Conservation (phyloP, 192 early-diverging fungal species). For the Umbelopsis vinacea region DNA sequence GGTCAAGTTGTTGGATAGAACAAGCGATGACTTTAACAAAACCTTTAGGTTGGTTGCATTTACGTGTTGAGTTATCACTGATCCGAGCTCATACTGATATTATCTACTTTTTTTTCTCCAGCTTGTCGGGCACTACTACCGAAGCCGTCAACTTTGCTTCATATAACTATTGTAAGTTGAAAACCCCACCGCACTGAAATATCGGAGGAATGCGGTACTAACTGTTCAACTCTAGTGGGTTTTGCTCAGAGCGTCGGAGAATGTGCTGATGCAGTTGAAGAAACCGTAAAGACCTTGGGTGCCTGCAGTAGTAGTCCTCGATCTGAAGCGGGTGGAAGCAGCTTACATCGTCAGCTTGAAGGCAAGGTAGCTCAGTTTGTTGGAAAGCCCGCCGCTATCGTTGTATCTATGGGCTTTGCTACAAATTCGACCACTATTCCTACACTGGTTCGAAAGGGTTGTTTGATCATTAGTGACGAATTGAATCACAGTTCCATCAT, state of each 20-base stretch:
- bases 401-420: slow-evolving; percentile 96
- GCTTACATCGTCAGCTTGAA: slow-evolving; percentile 81
- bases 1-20: slow-evolving; percentile 84
- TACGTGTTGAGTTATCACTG: not conserved
- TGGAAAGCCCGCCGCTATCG: slow-evolving; percentile 83
- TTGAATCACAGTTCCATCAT: slow-evolving; percentile 95
- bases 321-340: slow-evolving; percentile 71
- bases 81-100: not conserved
- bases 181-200: too few relatives aligned
- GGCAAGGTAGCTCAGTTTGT: slow-evolving; percentile 87
- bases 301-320: slow-evolving; percentile 68
- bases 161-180: slow-evolving; percentile 81
- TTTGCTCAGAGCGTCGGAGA: slow-evolving; percentile 93
- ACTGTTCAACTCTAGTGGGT: slow-evolving; percentile 55
- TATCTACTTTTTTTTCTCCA: not conserved
- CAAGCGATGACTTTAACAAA: slow-evolving; percentile 82
- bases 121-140: slow-evolving; percentile 76
- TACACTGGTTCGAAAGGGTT: slow-evolving; percentile 81
- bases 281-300: slow-evolving; percentile 73
- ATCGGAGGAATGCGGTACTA: not conserved
- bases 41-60: slow-evolving; percentile 61
- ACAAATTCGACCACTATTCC: slow-evolving; percentile 96
- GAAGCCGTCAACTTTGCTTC: slow-evolving; percentile 92
- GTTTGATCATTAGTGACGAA: slow-evolving; percentile 93
- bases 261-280: slow-evolving; percentile 93